Evolutionary conservation across 2,329 filamentous ascomycete genomes (phyloP).

Genomic region (Aspergillus sp.): DNA sequence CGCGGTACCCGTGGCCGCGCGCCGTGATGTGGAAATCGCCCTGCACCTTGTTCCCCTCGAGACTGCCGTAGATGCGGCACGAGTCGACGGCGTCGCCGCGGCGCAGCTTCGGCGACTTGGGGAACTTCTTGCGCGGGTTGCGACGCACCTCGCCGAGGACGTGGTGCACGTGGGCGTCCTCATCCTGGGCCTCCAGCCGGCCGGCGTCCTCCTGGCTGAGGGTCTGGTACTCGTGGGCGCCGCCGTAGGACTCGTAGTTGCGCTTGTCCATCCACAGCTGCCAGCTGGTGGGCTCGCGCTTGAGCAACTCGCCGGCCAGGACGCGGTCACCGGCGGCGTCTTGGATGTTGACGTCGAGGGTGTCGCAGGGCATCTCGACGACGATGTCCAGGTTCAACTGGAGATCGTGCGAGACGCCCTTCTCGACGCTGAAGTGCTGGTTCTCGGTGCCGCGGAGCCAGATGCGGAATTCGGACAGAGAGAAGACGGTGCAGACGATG

Average conservation of each 20-base stretch:
- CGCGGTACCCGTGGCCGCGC: slow-evolving; percentile 88
- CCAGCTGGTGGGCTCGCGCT: slow-evolving; percentile 78
- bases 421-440: slow-evolving; percentile 91
- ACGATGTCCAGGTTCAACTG: slow-evolving; percentile 97
- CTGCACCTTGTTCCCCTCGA: slow-evolving; percentile 95
- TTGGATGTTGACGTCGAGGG: slow-evolving; percentile 95
- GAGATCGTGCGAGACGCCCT: slow-evolving; percentile 79
- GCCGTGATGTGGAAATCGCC: slow-evolving; percentile 98
- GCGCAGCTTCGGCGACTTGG: slow-evolving; percentile 70
- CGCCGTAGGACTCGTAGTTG: slow-evolving; percentile 57
- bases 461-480: slow-evolving; percentile 72
- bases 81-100: slow-evolving; percentile 62
- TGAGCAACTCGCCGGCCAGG: slow-evolving; percentile 71
- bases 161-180: slow-evolving; percentile 85
- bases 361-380: slow-evolving; percentile 79
- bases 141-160: slow-evolving; percentile 73
- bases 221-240: slow-evolving; percentile 56
- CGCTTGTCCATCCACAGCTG: slow-evolving; percentile 72
- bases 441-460: slow-evolving; percentile 85
- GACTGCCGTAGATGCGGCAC: slow-evolving; percentile 83
- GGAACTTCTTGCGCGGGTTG: slow-evolving; percentile 63
- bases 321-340: slow-evolving; percentile 92
- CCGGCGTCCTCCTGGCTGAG: slow-evolving; percentile 63
- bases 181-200: slow-evolving; percentile 48
- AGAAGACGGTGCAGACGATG: slow-evolving; percentile 70